Evolutionary conservation across 192 early-diverging fungal genomes (phyloP).

Genomic region (Coemansia sp.): DNA sequence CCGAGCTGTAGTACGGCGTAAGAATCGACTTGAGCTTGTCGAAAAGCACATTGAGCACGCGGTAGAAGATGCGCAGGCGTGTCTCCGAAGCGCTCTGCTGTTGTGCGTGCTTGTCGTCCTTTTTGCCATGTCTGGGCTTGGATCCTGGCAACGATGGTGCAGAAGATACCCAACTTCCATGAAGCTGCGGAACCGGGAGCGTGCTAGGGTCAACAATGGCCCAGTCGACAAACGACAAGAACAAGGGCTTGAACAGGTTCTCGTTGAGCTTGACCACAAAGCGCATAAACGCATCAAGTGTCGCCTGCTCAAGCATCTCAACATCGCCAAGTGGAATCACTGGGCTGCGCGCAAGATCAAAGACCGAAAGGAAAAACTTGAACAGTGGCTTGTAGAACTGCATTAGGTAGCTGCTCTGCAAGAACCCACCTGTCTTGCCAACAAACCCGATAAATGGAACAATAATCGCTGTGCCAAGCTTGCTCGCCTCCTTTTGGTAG

Average conservation of each 20-base stretch:
- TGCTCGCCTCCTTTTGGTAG: conserved; percentile 58
- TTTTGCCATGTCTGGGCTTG: conserved; percentile 1
- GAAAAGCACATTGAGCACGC: conserved; percentile 37
- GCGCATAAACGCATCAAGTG: conserved; percentile 76
- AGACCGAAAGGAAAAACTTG: conserved; percentile 79
- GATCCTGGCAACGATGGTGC: conserved; percentile 49
- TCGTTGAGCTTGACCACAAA: conserved; percentile 92
- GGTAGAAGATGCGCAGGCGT: conserved; percentile 46
- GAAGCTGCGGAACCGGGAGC: conserved; percentile 6
- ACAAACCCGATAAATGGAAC: conserved; percentile 70
- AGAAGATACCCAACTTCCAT: background rate
- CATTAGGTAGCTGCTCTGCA: conserved; percentile 67
- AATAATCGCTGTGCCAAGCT: conserved; percentile 52
- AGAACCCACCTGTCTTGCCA: conserved; percentile 61
- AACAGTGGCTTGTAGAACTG: conserved; percentile 77
- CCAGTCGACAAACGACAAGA: conserved; percentile 74
- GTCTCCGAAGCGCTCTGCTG: conserved; percentile 30
- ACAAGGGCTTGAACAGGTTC: conserved; percentile 90
- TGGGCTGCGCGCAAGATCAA: conserved; percentile 58
- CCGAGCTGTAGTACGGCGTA: conserved; percentile 76
- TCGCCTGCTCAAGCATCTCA: conserved; percentile 63
- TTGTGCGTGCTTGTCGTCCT: conserved; percentile 33
- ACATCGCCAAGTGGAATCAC: conserved; percentile 42
- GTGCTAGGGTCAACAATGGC: conserved; percentile 17
- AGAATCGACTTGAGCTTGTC: conserved; percentile 62